A percentile compares a stretch with the other conserved stretches of the same genome.
phyloP scores from a whole-genome alignment of 1,284 basidiomycete species.

The Naganishia liquefaciens region DNA sequence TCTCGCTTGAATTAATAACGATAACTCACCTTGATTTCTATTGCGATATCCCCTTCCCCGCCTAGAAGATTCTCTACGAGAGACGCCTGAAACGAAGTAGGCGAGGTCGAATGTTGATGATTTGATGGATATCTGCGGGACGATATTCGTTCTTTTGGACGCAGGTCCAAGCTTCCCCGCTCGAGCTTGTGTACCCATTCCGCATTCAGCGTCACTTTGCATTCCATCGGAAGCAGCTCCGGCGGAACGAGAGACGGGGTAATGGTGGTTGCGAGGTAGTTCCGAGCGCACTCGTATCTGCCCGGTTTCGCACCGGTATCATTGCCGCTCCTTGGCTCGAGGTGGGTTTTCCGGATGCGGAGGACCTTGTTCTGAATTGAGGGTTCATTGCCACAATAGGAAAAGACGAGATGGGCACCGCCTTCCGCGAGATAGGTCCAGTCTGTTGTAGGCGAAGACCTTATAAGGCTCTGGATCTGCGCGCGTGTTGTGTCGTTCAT shows the following conservation, averaged over 20 bases:
- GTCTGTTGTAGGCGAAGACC: conserved; percentile 53
- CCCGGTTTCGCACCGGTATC: neutral
- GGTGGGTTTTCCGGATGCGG: conserved; percentile 65
- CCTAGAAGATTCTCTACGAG: conserved; percentile 53
- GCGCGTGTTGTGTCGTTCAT: neutral
- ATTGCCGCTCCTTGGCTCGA: neutral
- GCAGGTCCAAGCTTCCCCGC: conserved; percentile 1
- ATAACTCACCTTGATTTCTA: conserved; percentile 81
- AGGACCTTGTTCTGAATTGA: conserved; percentile 67
- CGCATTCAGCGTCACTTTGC: conserved; percentile 60
- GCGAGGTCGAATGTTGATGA: neutral
- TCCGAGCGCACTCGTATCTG: conserved; percentile 35
- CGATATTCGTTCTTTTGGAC: neutral
- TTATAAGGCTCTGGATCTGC: conserved; percentile 1
- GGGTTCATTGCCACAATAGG: conserved; percentile 64
- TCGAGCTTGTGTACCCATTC: conserved; percentile 66
- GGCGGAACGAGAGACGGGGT: neutral
- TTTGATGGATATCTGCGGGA: too few species aligned
- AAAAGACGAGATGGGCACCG: conserved; percentile 82
- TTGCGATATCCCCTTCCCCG: conserved; percentile 60
- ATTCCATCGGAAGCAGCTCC: conserved; percentile 61
- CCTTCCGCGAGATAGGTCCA: conserved; percentile 88
- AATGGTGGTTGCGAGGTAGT: neutral
- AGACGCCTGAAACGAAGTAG: neutral
- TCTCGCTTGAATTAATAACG: conserved; percentile 10